Conservation (phyloP, 176 grass and related monocot genomes). For the Zea luxurians region DNA sequence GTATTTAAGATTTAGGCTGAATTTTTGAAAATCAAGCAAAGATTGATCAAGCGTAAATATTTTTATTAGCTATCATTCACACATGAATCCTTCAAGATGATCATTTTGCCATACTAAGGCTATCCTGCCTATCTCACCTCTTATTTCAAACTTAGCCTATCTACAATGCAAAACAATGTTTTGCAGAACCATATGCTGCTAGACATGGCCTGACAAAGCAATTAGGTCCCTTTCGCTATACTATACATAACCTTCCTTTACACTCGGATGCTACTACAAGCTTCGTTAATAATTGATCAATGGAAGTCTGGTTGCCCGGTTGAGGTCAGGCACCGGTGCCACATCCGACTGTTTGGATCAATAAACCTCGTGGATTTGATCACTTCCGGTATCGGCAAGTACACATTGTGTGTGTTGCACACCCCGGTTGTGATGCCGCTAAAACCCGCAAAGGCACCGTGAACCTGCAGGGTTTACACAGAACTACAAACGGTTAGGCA, state of each 20-base stretch:
- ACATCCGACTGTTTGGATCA: constrained; percentile 93
- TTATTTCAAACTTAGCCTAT: no score
- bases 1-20: no score
- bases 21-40: no score
- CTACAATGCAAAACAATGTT: no score
- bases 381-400: constrained; percentile 80
- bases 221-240: constrained; percentile 4
- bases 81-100: no score
- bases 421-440: constrained; percentile 88
- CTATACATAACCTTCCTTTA: constrained; percentile 20
- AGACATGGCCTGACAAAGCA: background rate
- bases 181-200: no score
- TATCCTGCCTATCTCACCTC: no score
- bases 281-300: constrained; percentile 35
- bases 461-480: constrained; percentile 54
- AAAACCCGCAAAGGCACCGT: constrained; percentile 90
- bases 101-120: no score
- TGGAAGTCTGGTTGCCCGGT: constrained; percentile 91
- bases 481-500: background rate
- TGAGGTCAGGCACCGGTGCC: constrained; percentile 92
- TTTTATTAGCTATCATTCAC: no score
- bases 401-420: constrained; percentile 88
- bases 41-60: no score
- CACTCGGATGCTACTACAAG: constrained; percentile 11
- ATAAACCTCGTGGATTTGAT: constrained; percentile 62